Evolutionary conservation across 257 asterid species (phyloP).

Genomic region (Solanum bulbocastanum): DNA sequence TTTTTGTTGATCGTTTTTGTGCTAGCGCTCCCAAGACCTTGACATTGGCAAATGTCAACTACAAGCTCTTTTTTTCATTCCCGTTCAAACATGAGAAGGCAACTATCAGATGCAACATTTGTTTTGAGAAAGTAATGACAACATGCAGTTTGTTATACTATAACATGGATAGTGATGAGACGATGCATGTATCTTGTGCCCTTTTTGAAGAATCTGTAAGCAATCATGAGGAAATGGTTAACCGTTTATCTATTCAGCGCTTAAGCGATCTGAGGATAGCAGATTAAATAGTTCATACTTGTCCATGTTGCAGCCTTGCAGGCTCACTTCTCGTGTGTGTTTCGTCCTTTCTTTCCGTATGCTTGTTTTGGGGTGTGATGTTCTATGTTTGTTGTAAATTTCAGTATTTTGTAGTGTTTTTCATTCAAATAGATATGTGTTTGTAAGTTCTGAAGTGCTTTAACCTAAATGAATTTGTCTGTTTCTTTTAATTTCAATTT

Average conservation of each 20-base stretch:
- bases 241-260: neutral
- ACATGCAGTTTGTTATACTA: neutral
- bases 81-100: neutral
- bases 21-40: neutral
- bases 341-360: neutral
- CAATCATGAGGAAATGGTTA: neutral
- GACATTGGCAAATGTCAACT: neutral
- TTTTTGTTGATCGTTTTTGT: neutral
- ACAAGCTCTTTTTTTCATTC: neutral
- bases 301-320: conserved; percentile 6
- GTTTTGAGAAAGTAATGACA: neutral
- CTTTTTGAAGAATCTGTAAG: neutral
- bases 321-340: neutral
- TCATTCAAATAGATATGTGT: neutral
- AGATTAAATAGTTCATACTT: neutral
- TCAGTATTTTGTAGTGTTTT: neutral
- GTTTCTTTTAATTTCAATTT: neutral
- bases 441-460: neutral
- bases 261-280: neutral
- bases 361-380: neutral
- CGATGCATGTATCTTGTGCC: neutral
- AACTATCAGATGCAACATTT: neutral
- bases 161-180: neutral
- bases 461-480: neutral
- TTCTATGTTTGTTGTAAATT: neutral